Evolutionary conservation across 2,329 filamentous ascomycete species (phyloP), one percentile per base, ranked within the genome.

Genomic region (Verticillium isaacii): DNA sequence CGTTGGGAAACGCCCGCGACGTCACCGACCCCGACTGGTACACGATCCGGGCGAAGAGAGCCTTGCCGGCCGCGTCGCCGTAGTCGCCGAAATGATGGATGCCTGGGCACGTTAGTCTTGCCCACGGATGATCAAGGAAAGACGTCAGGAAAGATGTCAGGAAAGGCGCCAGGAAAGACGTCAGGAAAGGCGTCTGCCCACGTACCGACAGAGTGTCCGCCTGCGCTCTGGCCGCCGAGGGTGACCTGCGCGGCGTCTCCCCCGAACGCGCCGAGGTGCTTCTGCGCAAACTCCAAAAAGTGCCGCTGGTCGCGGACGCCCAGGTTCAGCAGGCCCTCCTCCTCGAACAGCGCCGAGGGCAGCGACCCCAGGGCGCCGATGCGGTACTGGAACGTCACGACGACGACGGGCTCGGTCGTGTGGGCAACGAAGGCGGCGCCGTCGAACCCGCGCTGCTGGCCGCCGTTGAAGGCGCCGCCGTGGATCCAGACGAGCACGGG

Each of bases 151-250:
- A 5, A 12, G 41, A 1, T 8, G n/a, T n/a, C n/a, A n/a, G n/a
- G n/a, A n/a, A n/a, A n/a, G n/a, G n/a, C n/a, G n/a, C n/a, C 19
- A 9, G 8, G 8, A 12, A 23, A 23, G 23, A 23, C 23, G 23
- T 23, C 23, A 23, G 23, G 23, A 23, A 41, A 74, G 75, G 58
- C 75, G 74, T 32, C 75, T 75, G 36, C 75, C 74, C 55, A 76
- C 45, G 11, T 73, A 7, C 73, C 75, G 0, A 75, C 73, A 0
- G 75, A 75, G 61, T 77, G 74, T 6, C 72, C 67, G 52, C 85
- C 85, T 0, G 85, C 83, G 8, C 78, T 82, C 63, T 84, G 80
- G 0, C 85, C 85, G 62, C 78, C 79, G 19, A 86, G 77, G 0
- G 82, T 85, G 0, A 88, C 80, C 5, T 79, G 75, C 1, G 68